These are phyloP conservation scores for Hypoxylon lenormandii DNA, from an alignment of 495 filamentous ascomycete species.

Conservation along the genomic window DNA sequence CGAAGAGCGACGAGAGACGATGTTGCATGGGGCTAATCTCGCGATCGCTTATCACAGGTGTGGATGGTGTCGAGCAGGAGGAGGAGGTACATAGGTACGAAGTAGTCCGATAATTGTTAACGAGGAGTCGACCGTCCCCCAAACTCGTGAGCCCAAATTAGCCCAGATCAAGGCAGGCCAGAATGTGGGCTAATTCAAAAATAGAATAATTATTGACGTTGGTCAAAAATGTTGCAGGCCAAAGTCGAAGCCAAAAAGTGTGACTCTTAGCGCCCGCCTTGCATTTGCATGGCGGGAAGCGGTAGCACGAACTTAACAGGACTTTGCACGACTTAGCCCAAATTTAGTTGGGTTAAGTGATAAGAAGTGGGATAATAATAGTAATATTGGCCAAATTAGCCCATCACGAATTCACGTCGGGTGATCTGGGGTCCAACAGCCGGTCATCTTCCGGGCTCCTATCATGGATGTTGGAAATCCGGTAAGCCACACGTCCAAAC, in stretches of 20 bases:
- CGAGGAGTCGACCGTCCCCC: background rate
- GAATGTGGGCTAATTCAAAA: slow-evolving; percentile 52
- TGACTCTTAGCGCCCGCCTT: slow-evolving; percentile 43
- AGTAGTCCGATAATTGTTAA: slow-evolving; percentile 20
- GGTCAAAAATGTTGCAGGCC: slow-evolving; percentile 12
- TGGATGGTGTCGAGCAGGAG: too few species aligned
- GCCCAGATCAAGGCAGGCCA: slow-evolving; percentile 17
- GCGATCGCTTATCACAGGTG: slow-evolving; percentile 35
- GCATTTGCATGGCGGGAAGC: slow-evolving; percentile 37
- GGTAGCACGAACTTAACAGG: slow-evolving; percentile 26
- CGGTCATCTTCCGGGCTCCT: slow-evolving; percentile 36
- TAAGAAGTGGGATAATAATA: slow-evolving; percentile 47
- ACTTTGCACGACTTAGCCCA: slow-evolving; percentile 35
- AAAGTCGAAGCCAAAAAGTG: slow-evolving; percentile 37
- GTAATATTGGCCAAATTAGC: slow-evolving; percentile 47
- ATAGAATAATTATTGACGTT: slow-evolving; percentile 47
- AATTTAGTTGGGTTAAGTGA: slow-evolving; percentile 25
- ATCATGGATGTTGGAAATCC: slow-evolving; percentile 30
- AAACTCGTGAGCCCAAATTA: slow-evolving; percentile 37
- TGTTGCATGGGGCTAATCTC: slow-evolving; percentile 42
- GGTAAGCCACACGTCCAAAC: slow-evolving; percentile 39
- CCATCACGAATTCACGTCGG: slow-evolving; percentile 35
- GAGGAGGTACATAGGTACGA: too few species aligned
- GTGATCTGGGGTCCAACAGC: slow-evolving; percentile 35
- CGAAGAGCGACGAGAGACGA: slow-evolving; percentile 31